Percentiles rank a stretch among this genome's conserved stretches.
phyloP scores from a whole-genome alignment of 2,329 filamentous ascomycete species.

The Aspergillus sojae region DNA sequence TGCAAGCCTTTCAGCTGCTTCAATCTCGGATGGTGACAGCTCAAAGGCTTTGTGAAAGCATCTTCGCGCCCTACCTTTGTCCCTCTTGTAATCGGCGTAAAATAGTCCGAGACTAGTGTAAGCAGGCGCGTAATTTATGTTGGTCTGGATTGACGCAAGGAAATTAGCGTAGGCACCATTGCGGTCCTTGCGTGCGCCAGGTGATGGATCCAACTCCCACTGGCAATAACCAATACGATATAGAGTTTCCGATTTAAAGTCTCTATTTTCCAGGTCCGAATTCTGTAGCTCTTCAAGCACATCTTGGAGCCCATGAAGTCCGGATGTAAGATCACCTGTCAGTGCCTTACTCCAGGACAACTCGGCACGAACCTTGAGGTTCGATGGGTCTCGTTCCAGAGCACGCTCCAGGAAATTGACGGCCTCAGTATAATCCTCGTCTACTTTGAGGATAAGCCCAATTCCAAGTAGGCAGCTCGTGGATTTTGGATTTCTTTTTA shows the following conservation, averaged over 20 bases:
- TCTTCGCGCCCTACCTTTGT: constrained; percentile 81
- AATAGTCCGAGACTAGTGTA: constrained; percentile 90
- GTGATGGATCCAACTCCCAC: constrained; percentile 80
- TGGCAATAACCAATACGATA: constrained; percentile 85
- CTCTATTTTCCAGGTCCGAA: constrained; percentile 61
- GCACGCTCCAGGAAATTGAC: constrained; percentile 79
- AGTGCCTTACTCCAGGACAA: constrained; percentile 90
- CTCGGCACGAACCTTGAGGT: constrained; percentile 80
- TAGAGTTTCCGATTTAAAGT: constrained; percentile 81
- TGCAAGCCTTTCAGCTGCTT: constrained; percentile 84
- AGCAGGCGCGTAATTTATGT: constrained; percentile 83
- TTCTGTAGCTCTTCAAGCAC: constrained; percentile 68
- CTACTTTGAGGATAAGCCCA: constrained; percentile 89
- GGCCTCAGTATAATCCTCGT: constrained; percentile 82
- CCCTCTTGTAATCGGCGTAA: constrained; percentile 87
- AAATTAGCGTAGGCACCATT: constrained; percentile 83
- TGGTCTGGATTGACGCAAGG: constrained; percentile 78
- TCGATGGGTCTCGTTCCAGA: constrained; percentile 69
- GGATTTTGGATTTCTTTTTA: constrained; percentile 73
- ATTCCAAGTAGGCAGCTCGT: constrained; percentile 85
- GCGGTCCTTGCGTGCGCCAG: constrained; percentile 74
- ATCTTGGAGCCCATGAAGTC: constrained; percentile 69
- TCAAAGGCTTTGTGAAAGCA: constrained; percentile 98
- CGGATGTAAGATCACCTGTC: constrained; percentile 71
- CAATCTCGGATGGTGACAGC: constrained; percentile 80